Conservation (phyloP, 2,329 filamentous ascomycete species). For the Xylaria sp. region DNA sequence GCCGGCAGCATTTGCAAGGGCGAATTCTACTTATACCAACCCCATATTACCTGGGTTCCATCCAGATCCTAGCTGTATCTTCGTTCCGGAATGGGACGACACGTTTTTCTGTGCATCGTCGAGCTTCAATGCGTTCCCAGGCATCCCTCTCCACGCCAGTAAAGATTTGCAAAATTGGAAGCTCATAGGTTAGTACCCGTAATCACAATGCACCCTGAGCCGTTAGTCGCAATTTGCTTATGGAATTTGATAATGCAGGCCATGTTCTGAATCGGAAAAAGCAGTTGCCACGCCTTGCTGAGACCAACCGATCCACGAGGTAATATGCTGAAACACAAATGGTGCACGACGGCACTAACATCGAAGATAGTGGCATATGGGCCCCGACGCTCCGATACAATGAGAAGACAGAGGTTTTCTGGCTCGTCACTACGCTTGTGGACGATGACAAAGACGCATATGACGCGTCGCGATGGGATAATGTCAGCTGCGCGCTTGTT, state of each 20-base stretch:
- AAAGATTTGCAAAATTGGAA: slow-evolving; percentile 58
- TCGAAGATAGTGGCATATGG: slow-evolving; percentile 55
- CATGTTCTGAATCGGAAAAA: slow-evolving; percentile 47
- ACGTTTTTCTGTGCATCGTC: slow-evolving; percentile 59
- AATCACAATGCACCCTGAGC: background rate
- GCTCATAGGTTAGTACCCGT: slow-evolving; percentile 41
- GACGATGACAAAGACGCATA: slow-evolving; percentile 49
- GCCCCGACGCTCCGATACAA: slow-evolving; percentile 59
- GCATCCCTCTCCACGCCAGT: slow-evolving; percentile 57
- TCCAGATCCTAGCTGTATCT: slow-evolving; percentile 58
- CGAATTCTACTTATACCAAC: slow-evolving; percentile 52
- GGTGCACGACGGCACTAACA: background rate
- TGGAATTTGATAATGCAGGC: slow-evolving; percentile 32
- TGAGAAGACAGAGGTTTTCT: slow-evolving; percentile 55
- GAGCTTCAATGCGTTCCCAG: slow-evolving; percentile 59
- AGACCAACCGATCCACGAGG: slow-evolving; percentile 48
- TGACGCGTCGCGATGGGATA: slow-evolving; percentile 51
- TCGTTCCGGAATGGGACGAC: slow-evolving; percentile 52
- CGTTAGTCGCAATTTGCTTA: slow-evolving; percentile 5
- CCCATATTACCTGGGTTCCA: slow-evolving; percentile 60
- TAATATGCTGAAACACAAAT: slow-evolving; percentile 16
- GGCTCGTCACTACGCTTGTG: slow-evolving; percentile 57
- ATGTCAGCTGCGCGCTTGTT: slow-evolving; percentile 40
- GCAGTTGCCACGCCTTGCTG: slow-evolving; percentile 45
- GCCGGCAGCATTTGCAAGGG: slow-evolving; percentile 15